Percentiles rank a stretch among this genome's conserved stretches.
Conservation (phyloP, 805 yeast genomes). For the Blastobotrys robertii region DNA sequence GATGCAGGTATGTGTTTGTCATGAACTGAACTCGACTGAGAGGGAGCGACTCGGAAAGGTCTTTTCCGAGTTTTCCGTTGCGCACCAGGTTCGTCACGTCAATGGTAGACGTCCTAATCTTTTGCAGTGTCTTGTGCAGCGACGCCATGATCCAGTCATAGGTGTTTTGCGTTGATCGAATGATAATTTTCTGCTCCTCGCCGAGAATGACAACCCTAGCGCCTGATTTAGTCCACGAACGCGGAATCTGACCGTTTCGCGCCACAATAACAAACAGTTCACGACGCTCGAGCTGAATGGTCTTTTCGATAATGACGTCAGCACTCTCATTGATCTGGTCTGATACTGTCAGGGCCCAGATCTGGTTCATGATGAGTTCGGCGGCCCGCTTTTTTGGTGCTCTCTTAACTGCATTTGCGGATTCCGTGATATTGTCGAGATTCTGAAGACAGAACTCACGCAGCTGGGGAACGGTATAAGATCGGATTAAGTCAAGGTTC, state of each 20-base stretch:
- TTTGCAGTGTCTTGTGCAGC: slow-evolving; percentile 27
- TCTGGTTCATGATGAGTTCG: slow-evolving; percentile 25
- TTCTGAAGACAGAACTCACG: slow-evolving; percentile 7
- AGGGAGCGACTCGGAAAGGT: slow-evolving; percentile 9
- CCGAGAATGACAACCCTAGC: slow-evolving; percentile 31
- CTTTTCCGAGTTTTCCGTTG: slow-evolving; percentile 5
- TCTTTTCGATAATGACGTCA: slow-evolving; percentile 28
- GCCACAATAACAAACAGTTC: slow-evolving; percentile 36
- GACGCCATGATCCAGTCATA: slow-evolving; percentile 36
- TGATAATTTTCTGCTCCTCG: slow-evolving; percentile 25
- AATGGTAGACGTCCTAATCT: slow-evolving; percentile 24
- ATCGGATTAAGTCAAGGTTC: slow-evolving; percentile 16
- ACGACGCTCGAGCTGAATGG: slow-evolving; percentile 27
- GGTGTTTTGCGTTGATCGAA: slow-evolving; percentile 35
- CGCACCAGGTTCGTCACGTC: slow-evolving; percentile 19
- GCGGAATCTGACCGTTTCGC: slow-evolving; percentile 31
- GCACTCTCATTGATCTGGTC: slow-evolving; percentile 22
- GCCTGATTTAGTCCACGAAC: slow-evolving; percentile 35
- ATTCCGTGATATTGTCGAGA: neutral
- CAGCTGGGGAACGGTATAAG: slow-evolving; percentile 23
- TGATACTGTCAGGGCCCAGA: slow-evolving; percentile 29
- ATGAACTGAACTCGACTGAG: slow-evolving; percentile 21
- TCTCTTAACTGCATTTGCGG: neutral
- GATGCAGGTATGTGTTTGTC: slow-evolving; percentile 21
- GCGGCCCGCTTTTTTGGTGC: neutral